Percentiles rank a stretch among this genome's conserved stretches.
Evolutionary conservation across 805 yeast genomes (phyloP).

Genomic region (Metschnikowia similis): DNA sequence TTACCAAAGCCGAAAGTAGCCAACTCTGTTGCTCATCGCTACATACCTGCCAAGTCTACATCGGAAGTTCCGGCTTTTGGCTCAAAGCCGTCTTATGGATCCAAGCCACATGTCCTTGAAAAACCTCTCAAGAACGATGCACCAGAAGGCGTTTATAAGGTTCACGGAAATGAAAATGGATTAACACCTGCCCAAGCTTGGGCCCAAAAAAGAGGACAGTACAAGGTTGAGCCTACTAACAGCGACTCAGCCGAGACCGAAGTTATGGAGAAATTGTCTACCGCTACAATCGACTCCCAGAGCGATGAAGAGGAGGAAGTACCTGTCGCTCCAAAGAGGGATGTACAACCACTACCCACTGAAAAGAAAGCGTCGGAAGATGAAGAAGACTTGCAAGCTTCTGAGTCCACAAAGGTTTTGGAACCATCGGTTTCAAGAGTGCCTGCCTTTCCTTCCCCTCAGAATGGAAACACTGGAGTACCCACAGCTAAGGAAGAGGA

Average conservation of each 20-base stretch:
- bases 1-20: slow-evolving; percentile 60
- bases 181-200: slow-evolving; percentile 93
- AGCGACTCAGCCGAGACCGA: slow-evolving; percentile 13
- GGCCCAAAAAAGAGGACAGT: slow-evolving; percentile 86
- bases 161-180: slow-evolving; percentile 58
- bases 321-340: not conserved
- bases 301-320: slow-evolving; percentile 9
- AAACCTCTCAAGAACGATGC: slow-evolving; percentile 24
- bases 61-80: slow-evolving; percentile 11
- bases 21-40: slow-evolving; percentile 49
- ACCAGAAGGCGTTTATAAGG: slow-evolving; percentile 13
- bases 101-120: slow-evolving; percentile 15
- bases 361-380: slow-evolving; percentile 4
- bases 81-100: slow-evolving; percentile 11
- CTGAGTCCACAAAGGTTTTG: not conserved
- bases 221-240: slow-evolving; percentile 36
- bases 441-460: slow-evolving; percentile 17
- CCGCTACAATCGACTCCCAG: slow-evolving; percentile 1
- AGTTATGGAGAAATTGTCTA: not conserved
- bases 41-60: slow-evolving; percentile 25
- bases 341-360: not conserved
- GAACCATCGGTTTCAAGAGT: not conserved
- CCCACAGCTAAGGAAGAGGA: slow-evolving; percentile 16
- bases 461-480: slow-evolving; percentile 18
- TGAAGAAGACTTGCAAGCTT: slow-evolving; percentile 11